These are phyloP conservation scores for Poa pratensis DNA, from an alignment of 176 grass and related monocot species.

Conservation along the genomic window DNA sequence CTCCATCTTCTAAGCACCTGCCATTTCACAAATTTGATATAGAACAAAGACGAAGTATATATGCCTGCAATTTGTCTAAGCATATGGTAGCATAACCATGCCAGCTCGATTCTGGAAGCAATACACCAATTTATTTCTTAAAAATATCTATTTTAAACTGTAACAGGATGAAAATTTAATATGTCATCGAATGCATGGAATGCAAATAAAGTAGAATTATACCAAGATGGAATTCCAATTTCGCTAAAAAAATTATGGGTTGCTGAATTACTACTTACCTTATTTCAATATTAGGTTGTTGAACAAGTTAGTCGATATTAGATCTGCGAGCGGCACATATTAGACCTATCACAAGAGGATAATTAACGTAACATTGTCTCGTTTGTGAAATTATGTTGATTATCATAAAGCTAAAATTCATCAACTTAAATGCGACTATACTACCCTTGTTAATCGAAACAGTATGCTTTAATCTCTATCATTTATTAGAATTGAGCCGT, in stretches of 20 bases:
- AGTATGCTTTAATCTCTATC: too few species aligned
- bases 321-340: neutral
- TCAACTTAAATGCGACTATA: neutral
- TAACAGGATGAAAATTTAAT: too few species aligned
- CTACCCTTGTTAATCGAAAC: too few species aligned
- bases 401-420: neutral
- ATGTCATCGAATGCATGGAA: too few species aligned
- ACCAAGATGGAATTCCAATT: too few species aligned
- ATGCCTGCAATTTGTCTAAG: too few species aligned
- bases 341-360: neutral
- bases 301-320: neutral
- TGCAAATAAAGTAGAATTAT: too few species aligned
- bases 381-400: neutral
- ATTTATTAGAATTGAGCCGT: too few species aligned
- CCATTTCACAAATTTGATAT: neutral
- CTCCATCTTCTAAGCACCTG: conserved; percentile 11
- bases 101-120: neutral
- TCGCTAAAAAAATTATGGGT: too few species aligned
- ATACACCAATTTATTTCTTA: neutral
- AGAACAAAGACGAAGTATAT: neutral
- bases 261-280: too few species aligned
- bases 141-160: too few species aligned
- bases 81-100: neutral
- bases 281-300: neutral
- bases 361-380: neutral